Conservation (phyloP, 192 early-diverging fungal genomes). For the Coemansia sp. region DNA sequence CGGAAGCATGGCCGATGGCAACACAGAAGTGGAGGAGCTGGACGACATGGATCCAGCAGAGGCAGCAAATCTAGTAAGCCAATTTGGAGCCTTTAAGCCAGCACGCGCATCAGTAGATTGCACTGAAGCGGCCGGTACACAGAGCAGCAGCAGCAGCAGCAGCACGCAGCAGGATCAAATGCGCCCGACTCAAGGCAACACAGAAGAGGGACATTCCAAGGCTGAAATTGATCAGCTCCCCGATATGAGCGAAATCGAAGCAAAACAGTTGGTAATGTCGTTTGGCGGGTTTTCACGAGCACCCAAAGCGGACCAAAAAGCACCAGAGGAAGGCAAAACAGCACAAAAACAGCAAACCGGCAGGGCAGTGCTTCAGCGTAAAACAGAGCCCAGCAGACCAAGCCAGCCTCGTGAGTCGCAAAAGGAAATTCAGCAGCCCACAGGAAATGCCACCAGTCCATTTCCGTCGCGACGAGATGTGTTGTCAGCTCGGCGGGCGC, state of each 20-base stretch:
- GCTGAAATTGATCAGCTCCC: slow-evolving; percentile 6
- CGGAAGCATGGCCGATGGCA: neutral
- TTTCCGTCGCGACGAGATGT: slow-evolving; percentile 46
- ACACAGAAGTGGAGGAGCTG: neutral
- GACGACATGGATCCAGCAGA: slow-evolving; percentile 20
- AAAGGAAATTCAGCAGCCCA: neutral
- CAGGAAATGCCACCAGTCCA: slow-evolving; percentile 6
- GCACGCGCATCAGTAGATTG: neutral
- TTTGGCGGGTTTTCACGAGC: slow-evolving; percentile 33
- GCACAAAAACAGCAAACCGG: too few relatives aligned
- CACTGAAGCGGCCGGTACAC: too few relatives aligned
- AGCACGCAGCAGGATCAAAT: neutral
- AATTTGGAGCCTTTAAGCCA: slow-evolving; percentile 15
- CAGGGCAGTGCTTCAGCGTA: too few relatives aligned
- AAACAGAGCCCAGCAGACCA: too few relatives aligned
- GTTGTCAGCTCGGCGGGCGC: slow-evolving; percentile 34
- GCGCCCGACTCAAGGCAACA: neutral
- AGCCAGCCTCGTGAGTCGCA: too few relatives aligned
- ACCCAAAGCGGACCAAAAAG: neutral
- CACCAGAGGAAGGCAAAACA: too few relatives aligned
- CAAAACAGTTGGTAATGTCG: slow-evolving; percentile 12
- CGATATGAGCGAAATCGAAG: slow-evolving; percentile 37
- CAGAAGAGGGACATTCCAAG: neutral
- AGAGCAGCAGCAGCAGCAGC: too few relatives aligned
- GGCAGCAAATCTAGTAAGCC: slow-evolving; percentile 18